Base-by-base conservation (phyloP, 2,329 filamentous ascomycete species). In the Fusarium penzigii region DNA sequence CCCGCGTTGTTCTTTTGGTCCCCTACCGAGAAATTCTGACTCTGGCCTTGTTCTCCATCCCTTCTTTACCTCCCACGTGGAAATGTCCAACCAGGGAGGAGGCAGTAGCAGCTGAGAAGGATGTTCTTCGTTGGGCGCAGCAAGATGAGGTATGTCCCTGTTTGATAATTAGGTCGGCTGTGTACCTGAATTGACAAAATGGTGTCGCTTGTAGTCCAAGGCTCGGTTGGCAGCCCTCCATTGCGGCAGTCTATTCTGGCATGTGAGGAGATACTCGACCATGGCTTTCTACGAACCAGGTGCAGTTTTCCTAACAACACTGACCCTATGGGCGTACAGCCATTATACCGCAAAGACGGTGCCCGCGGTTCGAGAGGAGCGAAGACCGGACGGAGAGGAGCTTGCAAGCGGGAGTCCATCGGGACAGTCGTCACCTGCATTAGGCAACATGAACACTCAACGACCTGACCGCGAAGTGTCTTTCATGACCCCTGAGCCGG, bases 1-100 rank as follows among this genome's bases (percentile, higher is more conserved):
- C 82, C 0, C 72, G 82, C 2, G 71, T 83, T 2, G 67, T 83
- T 0, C 65, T 85, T 2, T 72, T 84, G 0, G 71, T 75, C 0
- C 81, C 81, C 0, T 75, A 74, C 41, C 67, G 69, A 2, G 70
- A 77, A 25, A 78, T 83, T 14, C 71, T 74, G 2, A 67, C 65
- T 2, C 62, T 82, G 6, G 74, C 74, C 2, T 67, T 59, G 3
- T 71, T 66, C 5, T 39, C 47, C n/a, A 51, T 17, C 20, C 52
- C 1, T 25, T 29, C 10, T 41, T 32, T 1, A 32, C 48, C 2
- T 39, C 39, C 2, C 1, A 3, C 3, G 29, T 17, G 17, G 41
- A 51, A 7, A 40, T 32, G 3, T 17, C 51, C 40, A 7, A 69
- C 46, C 11, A 52, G 47, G 59, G 49, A 66, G 6, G 44, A 52